Base-by-base conservation (phyloP, 805 yeast genomes). In the Cyberlindnera sargentensis region DNA sequence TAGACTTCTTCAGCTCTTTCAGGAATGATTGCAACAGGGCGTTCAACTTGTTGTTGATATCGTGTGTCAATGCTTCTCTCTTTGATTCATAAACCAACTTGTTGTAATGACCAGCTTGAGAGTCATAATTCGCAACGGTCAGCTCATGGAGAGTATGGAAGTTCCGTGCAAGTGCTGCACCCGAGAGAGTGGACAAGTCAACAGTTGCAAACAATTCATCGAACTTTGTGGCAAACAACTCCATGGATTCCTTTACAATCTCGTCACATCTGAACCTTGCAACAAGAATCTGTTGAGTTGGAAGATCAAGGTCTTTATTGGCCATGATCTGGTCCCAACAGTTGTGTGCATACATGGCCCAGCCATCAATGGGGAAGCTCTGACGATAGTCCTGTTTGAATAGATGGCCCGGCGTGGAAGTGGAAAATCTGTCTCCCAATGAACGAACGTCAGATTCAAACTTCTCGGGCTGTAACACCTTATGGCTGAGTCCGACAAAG, bases 181-280 rank as follows among this genome's bases (percentile, higher is more conserved):
- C 57, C 0, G 46, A 49, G 8, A 55, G 55, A 28, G 58, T 41
- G 2, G 36, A 37, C 6, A 51, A 31, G 7, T 47, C 31, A 6
- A 51, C 20, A 8, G 45, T 37, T 3, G 35, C 24, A 15, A 52
- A 47, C n/a, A 38, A 8, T 8, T 44, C 30, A 3, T 30, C 34
- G 31, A 36, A 56, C 25, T 44, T 31, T 9, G 26, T 30, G 10
- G 49, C 45, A 34, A 61, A 58, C 6, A 62, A 50, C 4, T 57
- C 58, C 29, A 57, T 26, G 23, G 60, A 46, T 32, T 73, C 70
- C 6, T 61, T 62, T 24, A 83, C 73, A 39, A 93, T 85, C 63
- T 93, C 98, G 57, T 89, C 95, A 62, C 98, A 91, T 57, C 95
- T 80, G 66, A 88, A 91, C 55, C 93, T 78, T 6, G 99, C 95